Evolutionary conservation across 768 basidiomycete species (phyloP), one percentile per base, ranked within the genome.

Genomic region (Amanita molliuscula): DNA sequence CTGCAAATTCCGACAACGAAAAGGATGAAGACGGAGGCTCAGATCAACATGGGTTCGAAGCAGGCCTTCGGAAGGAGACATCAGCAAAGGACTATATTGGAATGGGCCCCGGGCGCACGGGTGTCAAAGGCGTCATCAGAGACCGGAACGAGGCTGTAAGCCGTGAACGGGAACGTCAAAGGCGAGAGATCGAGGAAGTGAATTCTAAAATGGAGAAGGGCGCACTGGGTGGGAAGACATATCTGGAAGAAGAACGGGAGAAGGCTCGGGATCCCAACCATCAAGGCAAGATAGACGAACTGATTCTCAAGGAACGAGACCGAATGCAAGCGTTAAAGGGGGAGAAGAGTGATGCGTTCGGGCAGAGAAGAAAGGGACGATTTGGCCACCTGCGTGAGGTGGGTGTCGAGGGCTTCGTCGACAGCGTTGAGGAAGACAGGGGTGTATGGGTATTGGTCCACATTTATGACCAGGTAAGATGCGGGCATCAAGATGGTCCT

Each of bases 51-150:
- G 51, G 64, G 1, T 51, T 65, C 29, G 65, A 64, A 52, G 61
- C 62, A 28, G 62, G 63, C 9, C 34, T 36, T 50, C 54, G 59
- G 29, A 55, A 58, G 6, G 64, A 66, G 53, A 60, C 68, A 43
- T 48, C 55, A 13, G 54, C 58, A 21, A 43, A 58, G 7, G 78
- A 83, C 48, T 81, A 82, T 10, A 88, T 90, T 44, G 87, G 89
- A 7, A 85, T 90, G 84, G 86, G 83, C 3, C 85, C 85, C 8
- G 88, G 88, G 3, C 73, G 89, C 23, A 92, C 89, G 4, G 89
- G 89, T 18, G 89, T 91, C 42, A 92, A 92, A 56, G 88, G 89
- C 21, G 89, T 92, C 52, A 86, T 92, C 50, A 77, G 88, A 23
- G 89, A 92, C 65, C 75, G 79, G 26, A 71, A 81, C 51, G 89